Percentiles rank a stretch among this genome's conserved stretches.
These are phyloP conservation scores for Plectosphaerella sp. DNA, from an alignment of 2,329 filamentous ascomycete species.

Conservation along the genomic window DNA sequence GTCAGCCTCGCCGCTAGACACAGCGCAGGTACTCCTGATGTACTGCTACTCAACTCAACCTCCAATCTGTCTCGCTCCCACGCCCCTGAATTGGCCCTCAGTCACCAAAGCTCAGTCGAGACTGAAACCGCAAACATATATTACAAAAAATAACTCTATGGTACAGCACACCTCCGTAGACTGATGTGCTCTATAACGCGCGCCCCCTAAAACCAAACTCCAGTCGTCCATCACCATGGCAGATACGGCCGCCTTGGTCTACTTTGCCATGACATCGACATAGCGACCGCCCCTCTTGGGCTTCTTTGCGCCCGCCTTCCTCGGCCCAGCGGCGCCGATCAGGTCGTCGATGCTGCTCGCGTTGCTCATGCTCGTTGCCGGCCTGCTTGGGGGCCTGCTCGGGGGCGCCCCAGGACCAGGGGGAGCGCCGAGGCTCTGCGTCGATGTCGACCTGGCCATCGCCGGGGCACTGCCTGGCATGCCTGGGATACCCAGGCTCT, in stretches of 20 bases:
- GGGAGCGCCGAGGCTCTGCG: constrained; percentile 29
- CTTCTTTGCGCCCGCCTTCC: constrained; percentile 63
- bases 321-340: constrained; percentile 67
- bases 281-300: constrained; percentile 82
- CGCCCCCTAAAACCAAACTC: no score
- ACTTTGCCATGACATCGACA: constrained; percentile 91
- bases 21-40: no score
- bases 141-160: constrained; percentile 1
- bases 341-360: constrained; percentile 95
- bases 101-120: no score
- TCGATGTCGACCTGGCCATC: constrained; percentile 46
- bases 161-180: not conserved
- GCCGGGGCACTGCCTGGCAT: constrained; percentile 20
- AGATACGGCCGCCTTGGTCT: constrained; percentile 7
- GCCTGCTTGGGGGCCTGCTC: constrained; percentile 60
- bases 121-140: not conserved
- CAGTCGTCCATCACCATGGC: not conserved
- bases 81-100: no score
- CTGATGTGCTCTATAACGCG: not conserved
- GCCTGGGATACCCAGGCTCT: constrained; percentile 9
- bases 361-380: constrained; percentile 78
- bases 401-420: constrained; percentile 20
- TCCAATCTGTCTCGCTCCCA: no score
- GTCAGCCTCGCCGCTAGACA: no score
- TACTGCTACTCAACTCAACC: no score